A percentile compares a stretch with the other conserved stretches of the same genome.
phyloP scores from a whole-genome alignment of 2,329 filamentous ascomycete genomes.

The Trichophaea hybrida region DNA sequence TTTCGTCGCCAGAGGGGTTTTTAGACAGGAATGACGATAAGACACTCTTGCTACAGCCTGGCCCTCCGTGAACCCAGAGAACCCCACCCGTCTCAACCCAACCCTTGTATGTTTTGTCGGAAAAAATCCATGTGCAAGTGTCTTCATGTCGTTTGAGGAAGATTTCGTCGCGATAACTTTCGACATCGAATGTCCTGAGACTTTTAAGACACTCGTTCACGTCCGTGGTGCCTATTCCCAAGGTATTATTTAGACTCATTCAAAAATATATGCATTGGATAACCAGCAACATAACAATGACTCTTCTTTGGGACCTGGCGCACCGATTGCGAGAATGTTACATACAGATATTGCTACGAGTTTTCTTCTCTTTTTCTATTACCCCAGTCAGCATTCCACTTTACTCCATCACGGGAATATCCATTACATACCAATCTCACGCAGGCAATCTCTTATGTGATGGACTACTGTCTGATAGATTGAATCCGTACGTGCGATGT shows the following conservation, averaged over 20 bases:
- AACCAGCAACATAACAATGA: too few species aligned
- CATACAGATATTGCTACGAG: not conserved
- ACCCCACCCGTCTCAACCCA: not conserved
- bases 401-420: not conserved
- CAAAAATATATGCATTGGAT: too few species aligned
- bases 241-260: too few species aligned
- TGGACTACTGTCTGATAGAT: not conserved
- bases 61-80: constrained; percentile 7
- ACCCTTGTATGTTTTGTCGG: not conserved
- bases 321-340: too few species aligned
- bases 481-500: not conserved
- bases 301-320: too few species aligned
- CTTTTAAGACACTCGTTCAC: not conserved
- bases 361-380: not conserved
- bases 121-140: not conserved
- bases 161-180: not conserved
- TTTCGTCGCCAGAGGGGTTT: not conserved
- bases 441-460: not conserved
- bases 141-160: not conserved
- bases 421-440: too few species aligned
- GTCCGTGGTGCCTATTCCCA: not conserved
- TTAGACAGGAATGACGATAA: constrained; percentile 1
- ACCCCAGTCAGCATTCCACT: not conserved
- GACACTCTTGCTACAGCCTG: constrained; percentile 9
- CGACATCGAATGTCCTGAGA: not conserved